phyloP scores from a whole-genome alignment of 2,329 filamentous ascomycete species.

The Neofusicoccum laricinum region DNA sequence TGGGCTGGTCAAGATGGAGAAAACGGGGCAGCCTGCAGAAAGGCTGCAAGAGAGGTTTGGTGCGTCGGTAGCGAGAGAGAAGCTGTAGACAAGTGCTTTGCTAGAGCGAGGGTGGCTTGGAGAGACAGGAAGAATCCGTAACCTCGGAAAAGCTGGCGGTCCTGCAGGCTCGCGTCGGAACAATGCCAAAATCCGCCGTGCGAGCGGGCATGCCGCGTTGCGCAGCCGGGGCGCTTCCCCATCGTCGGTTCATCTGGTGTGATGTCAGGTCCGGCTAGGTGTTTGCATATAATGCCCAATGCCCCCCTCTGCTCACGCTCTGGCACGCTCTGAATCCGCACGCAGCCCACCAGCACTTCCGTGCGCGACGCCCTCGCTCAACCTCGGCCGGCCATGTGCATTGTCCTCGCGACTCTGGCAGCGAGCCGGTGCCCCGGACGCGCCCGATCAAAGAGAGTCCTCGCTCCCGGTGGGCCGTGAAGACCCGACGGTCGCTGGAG shows the following conservation, averaged over 20 bases:
- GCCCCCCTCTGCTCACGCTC: not conserved
- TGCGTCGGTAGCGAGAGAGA: not conserved
- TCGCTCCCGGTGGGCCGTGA: constrained; percentile 7
- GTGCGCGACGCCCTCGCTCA: not conserved
- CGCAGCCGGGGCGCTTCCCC: not conserved
- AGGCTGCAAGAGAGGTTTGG: not conserved
- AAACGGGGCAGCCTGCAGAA: not conserved
- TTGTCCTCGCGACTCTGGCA: not conserved
- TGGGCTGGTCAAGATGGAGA: constrained; percentile 28
- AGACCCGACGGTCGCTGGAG: constrained; percentile 2
- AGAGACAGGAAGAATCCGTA: not conserved
- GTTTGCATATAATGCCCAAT: constrained; percentile 9
- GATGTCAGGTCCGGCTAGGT: not conserved
- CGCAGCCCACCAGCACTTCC: not conserved
- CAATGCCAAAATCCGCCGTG: not conserved
- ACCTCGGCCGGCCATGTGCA: not conserved
- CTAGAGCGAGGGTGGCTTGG: too few relatives aligned
- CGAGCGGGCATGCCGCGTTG: not conserved
- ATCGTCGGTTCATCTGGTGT: constrained; percentile 9
- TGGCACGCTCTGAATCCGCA: not conserved
- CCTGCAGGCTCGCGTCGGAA: not conserved
- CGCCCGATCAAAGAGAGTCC: not conserved
- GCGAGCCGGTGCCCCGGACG: not conserved
- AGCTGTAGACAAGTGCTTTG: not conserved
- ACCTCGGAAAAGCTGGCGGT: not conserved